Evolutionary conservation across 352 stramenopile genomes (phyloP), one percentile per base, ranked within the genome.

Genomic region (Phytopythium vexans): DNA sequence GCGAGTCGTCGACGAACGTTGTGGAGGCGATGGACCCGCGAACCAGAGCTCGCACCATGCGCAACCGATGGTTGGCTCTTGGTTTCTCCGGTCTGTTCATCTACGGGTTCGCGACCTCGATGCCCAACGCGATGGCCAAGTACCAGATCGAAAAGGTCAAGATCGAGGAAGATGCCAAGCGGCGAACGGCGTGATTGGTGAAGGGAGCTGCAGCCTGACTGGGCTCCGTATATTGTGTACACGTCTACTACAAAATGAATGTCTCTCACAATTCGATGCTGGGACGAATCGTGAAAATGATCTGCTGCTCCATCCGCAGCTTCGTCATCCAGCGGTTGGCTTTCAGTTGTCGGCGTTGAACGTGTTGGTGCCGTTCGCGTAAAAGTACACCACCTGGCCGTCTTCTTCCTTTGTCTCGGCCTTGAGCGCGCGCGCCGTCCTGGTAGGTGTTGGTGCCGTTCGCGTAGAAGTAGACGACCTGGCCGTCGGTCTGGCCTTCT

Each of bases 31-130:
- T 92, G 39, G 75, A 94, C 36, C 73, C 82, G 21, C 70, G 77
- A 4, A 58, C 54, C 3, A 59, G 61, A 3, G 70, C 65, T 8
- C 63, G 72, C 0, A 58, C 55, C 33, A 70, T 72, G 52, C 69
- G 79, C 47, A 92, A 92, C 54, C 80, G 78, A 2, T 51, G 78
- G 41, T 44, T 94, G 12, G 36, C 74, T 34, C 34, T 91, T 15
- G 84, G 82, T 11, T 82, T 86, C 47, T 66, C 81, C 9, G 84
- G 66, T 3, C 16, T 94, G 9, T 84, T 85, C 47, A 33, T 94
- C 32, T 94, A 92, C 42, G 84, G 84, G 1, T 88, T 94, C 54
- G 84, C 79, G 10, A 78, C 79, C 14, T 52, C 70, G 10, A 48
- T 77, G 52, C 83, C 83, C 35, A 58, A 77, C 41, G 83, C 83